Conservation (phyloP, 768 basidiomycete genomes). For the Collybia sp. region DNA sequence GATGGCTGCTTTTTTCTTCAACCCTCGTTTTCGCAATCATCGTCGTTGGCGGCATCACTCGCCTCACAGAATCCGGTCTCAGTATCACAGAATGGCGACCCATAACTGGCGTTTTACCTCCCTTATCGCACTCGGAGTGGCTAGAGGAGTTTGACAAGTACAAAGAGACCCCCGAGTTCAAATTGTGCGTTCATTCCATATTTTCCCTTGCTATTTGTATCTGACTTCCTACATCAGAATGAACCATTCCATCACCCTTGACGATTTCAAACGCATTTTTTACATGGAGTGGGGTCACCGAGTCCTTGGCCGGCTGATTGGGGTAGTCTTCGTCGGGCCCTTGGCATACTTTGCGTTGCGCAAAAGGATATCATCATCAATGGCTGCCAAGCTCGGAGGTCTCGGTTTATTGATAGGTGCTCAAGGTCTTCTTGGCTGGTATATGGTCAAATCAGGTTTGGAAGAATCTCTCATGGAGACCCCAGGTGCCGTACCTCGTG, state of each 20-base stretch:
- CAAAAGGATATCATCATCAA: constrained; percentile 59
- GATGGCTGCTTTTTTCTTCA: constrained; percentile 85
- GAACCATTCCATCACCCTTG: constrained; percentile 82
- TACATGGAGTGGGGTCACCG: constrained; percentile 99
- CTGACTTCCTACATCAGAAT: constrained; percentile 42
- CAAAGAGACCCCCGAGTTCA: constrained; percentile 91
- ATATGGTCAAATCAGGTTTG: constrained; percentile 98
- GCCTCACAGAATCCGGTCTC: constrained; percentile 94
- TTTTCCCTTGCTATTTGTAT: background rate
- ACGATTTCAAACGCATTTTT: constrained; percentile 95
- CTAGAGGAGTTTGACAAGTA: constrained; percentile 89
- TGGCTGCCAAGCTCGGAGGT: constrained; percentile 61
- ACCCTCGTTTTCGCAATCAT: constrained; percentile 88
- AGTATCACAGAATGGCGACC: constrained; percentile 99
- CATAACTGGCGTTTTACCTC: constrained; percentile 85
- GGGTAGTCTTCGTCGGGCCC: constrained; percentile 79
- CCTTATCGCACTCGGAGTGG: constrained; percentile 76
- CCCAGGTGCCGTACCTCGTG: constrained; percentile 85
- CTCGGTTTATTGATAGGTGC: constrained; percentile 82
- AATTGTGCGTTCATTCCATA: constrained; percentile 57
- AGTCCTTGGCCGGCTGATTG: constrained; percentile 84
- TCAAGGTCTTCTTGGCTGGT: constrained; percentile 95
- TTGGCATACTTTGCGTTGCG: constrained; percentile 74
- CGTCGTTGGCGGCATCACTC: constrained; percentile 93
- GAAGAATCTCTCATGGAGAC: constrained; percentile 76